These are phyloP conservation scores for Arachis hypogaea DNA, from an alignment of 306 rosid species.

Conservation along the genomic window DNA sequence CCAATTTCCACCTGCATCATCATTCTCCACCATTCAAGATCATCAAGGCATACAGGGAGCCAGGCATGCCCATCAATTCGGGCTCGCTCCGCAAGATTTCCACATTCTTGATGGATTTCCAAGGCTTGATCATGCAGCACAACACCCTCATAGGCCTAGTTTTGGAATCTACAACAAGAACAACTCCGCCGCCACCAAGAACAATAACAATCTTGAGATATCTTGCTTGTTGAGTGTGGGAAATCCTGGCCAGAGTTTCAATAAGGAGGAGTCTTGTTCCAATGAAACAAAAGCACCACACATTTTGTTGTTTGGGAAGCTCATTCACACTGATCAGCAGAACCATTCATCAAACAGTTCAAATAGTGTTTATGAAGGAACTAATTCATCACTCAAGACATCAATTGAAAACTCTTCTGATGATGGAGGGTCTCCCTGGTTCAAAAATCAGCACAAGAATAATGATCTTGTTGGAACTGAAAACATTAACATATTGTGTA, in stretches of 20 bases:
- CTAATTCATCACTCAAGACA: constrained; percentile 54
- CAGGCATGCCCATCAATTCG: constrained; percentile 91
- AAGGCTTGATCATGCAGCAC: constrained; percentile 47
- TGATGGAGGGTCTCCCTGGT: constrained; percentile 79
- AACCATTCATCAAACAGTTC: constrained; percentile 53
- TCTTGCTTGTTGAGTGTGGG: constrained; percentile 66
- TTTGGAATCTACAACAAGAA: constrained; percentile 42
- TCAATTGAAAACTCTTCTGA: constrained; percentile 51
- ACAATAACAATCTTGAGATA: constrained; percentile 48
- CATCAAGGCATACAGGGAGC: constrained; percentile 97
- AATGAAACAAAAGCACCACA: constrained; percentile 61
- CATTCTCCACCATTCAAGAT: constrained; percentile 48
- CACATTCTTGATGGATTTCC: constrained; percentile 58
- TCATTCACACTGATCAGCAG: constrained; percentile 60
- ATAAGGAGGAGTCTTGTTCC: constrained; percentile 43
- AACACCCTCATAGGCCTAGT: constrained; percentile 48
- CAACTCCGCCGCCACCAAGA: constrained; percentile 12
- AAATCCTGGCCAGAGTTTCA: constrained; percentile 46
- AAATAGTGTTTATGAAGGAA: constrained; percentile 54
- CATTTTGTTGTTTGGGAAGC: constrained; percentile 81
- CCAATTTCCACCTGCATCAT: constrained; percentile 64
- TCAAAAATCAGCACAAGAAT: constrained; percentile 54
- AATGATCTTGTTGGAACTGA: constrained; percentile 48
- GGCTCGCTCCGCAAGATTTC: constrained; percentile 65
- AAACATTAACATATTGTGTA: constrained; percentile 55